phyloP scores from a whole-genome alignment of 441 rosid genomes.

The Eugenia klotzschiana region DNA sequence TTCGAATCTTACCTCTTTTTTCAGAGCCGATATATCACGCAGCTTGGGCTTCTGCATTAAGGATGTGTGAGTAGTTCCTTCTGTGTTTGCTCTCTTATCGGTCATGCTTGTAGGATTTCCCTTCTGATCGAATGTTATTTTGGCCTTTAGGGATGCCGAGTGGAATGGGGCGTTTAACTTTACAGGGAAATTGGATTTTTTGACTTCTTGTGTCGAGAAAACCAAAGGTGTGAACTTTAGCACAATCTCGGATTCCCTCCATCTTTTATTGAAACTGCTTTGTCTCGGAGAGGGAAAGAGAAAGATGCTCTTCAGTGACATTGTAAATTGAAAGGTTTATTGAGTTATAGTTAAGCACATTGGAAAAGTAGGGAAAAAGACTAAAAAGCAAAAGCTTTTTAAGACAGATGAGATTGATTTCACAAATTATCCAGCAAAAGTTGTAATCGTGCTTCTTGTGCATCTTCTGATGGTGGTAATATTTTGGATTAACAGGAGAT shows the following conservation, averaged over 20 bases:
- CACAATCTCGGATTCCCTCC: not conserved
- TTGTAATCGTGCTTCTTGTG: not conserved
- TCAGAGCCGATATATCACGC: slow-evolving; percentile 28
- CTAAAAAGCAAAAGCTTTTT: not conserved
- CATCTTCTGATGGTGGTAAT: not conserved
- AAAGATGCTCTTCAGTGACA: not conserved
- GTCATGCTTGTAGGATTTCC: not conserved
- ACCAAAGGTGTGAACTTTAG: slow-evolving; percentile 27
- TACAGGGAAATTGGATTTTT: slow-evolving; percentile 25
- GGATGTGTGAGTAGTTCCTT: slow-evolving; percentile 37
- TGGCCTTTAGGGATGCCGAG: slow-evolving; percentile 29
- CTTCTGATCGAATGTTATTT: not conserved
- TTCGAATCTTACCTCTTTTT: slow-evolving; percentile 31
- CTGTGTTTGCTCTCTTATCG: not conserved
- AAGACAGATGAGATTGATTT: not conserved
- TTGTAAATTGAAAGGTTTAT: not conserved
- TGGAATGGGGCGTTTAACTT: slow-evolving; percentile 48
- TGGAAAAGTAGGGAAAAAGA: not conserved
- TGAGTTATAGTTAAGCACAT: not conserved
- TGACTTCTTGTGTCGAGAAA: slow-evolving; percentile 35
- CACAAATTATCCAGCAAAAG: not conserved
- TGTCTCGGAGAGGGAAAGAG: not conserved
- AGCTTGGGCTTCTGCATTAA: slow-evolving; percentile 56
- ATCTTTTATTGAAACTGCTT: not conserved
- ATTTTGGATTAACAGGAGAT: slow-evolving; percentile 26